Base-by-base conservation (phyloP, 2,329 filamentous ascomycete species). In the Talaromyces pinophilus region DNA sequence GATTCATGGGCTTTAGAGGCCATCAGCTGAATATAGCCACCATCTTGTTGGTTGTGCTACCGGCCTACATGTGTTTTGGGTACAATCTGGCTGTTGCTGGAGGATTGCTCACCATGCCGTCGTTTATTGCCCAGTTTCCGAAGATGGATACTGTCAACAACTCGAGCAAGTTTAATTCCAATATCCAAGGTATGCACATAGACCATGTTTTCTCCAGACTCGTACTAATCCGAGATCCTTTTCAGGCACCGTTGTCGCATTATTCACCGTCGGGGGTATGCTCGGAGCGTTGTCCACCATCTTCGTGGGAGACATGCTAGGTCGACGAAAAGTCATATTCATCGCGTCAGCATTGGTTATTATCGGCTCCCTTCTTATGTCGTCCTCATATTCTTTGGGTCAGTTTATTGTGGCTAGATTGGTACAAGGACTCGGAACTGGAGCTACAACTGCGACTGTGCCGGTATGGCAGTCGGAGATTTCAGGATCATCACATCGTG, bases 71-170 rank as follows among this genome's bases (percentile, higher is more conserved):
- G 66, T 76, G 82, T 59, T 84, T 83, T 70, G 83, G 83, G 46
- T 85, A 85, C 77, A 84, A 85, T 69, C 80, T 84, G 69, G 80
- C 81, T 46, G 81, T 81, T 46, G 76, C 81, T 15, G 83, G 83
- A n/a, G 82, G 83, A 17, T 72, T 85, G 35, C 79, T 93, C 59
- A 91, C 89, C 1, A 84, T 93, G 72, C 78, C 83, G 64, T 81
- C 83, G 13, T 91, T 90, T 71, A 78, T 85, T 3, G 72, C 77
- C 44, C 78, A 78, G 38, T 85, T 86, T 68, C 83, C 83, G 1
- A 71, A 80, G 65, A 83, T 84, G 71, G 77, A 85, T 72, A 84
- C 82, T 0, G 67, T 81, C 63, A 75, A 81, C 69, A 76, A 80
- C 5, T 75, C 69, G 6, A 82, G 81, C 8, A 74, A 75, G 3